Evolutionary conservation across 306 rosid genomes (phyloP).

Genomic region (Macrotyloma uniflorum): DNA sequence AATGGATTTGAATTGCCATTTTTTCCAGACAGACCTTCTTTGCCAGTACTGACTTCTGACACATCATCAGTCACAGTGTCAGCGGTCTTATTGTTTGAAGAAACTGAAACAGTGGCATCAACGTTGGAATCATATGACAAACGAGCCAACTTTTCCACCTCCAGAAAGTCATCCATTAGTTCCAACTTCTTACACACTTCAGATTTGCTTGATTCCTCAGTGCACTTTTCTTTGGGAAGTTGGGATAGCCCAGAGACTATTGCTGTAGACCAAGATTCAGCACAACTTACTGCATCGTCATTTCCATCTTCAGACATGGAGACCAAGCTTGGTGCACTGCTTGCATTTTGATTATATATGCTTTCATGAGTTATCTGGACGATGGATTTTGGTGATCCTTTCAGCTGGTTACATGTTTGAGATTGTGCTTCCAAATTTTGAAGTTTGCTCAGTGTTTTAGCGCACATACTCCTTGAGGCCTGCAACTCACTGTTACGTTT

Average conservation of each 20-base stretch:
- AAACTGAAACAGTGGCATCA: slow-evolving; percentile 48
- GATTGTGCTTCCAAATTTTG: slow-evolving; percentile 77
- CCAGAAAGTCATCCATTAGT: slow-evolving; percentile 98
- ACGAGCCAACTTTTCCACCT: slow-evolving; percentile 95
- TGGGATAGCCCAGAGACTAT: slow-evolving; percentile 65
- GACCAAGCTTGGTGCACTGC: slow-evolving; percentile 81
- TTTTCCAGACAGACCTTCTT: slow-evolving; percentile 48
- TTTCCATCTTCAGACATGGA: slow-evolving; percentile 96
- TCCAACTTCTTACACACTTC: slow-evolving; percentile 74
- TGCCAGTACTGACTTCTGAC: slow-evolving; percentile 38
- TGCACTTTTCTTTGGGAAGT: slow-evolving; percentile 58
- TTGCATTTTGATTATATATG: slow-evolving; percentile 69
- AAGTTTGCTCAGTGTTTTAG: slow-evolving; percentile 80
- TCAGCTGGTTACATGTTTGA: slow-evolving; percentile 63
- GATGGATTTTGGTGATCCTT: slow-evolving; percentile 74
- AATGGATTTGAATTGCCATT: slow-evolving; percentile 43
- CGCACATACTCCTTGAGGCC: slow-evolving; percentile 89
- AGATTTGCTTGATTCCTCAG: slow-evolving; percentile 61
- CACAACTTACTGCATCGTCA: slow-evolving; percentile 76
- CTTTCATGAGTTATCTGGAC: slow-evolving; percentile 64
- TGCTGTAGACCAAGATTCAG: slow-evolving; percentile 77
- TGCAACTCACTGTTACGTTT: slow-evolving; percentile 97
- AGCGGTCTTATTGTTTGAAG: slow-evolving; percentile 45
- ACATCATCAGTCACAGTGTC: slow-evolving; percentile 48
- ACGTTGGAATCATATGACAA: slow-evolving; percentile 65